Conservation (phyloP, 257 asterid species). For the Buddleja alternifolia region DNA sequence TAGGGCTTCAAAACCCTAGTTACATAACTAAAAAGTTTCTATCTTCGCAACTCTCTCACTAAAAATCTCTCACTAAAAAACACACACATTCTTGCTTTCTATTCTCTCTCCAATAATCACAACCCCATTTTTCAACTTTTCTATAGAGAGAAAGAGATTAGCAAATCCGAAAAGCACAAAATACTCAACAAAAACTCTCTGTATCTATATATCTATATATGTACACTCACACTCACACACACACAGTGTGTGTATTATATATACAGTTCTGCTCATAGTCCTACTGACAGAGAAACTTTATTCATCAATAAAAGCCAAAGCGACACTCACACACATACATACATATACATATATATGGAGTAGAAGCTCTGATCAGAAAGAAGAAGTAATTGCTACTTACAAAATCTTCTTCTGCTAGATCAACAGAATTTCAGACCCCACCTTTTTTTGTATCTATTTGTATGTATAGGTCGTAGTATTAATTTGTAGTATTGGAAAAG, state of each 20-base stretch:
- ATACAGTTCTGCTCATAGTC: slow-evolving; percentile 26
- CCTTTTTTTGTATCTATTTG: neutral
- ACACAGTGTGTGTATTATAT: too few relatives aligned
- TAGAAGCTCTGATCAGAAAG: slow-evolving; percentile 12
- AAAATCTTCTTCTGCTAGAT: slow-evolving; percentile 42
- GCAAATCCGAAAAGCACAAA: slow-evolving; percentile 4
- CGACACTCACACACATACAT: too few relatives aligned
- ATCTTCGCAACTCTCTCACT: slow-evolving; percentile 8
- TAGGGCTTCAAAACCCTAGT: slow-evolving; percentile 42
- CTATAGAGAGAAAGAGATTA: slow-evolving; percentile 9
- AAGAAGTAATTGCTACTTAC: neutral
- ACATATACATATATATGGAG: too few relatives aligned
- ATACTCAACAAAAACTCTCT: slow-evolving; percentile 7
- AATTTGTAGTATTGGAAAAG: neutral
- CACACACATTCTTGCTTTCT: slow-evolving; percentile 16
- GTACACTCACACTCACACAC: too few relatives aligned
- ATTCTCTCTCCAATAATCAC: slow-evolving; percentile 56
- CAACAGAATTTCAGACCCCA: slow-evolving; percentile 46
- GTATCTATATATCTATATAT: too few relatives aligned
- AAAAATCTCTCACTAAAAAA: slow-evolving; percentile 6
- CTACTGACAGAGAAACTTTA: slow-evolving; percentile 34
- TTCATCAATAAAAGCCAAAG: slow-evolving; percentile 39
- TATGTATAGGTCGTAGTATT: neutral
- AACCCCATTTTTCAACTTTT: slow-evolving; percentile 30
- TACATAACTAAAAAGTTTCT: slow-evolving; percentile 16